Conservation (phyloP, 176 grass and related monocot species). For the Oryza glaberrima region DNA sequence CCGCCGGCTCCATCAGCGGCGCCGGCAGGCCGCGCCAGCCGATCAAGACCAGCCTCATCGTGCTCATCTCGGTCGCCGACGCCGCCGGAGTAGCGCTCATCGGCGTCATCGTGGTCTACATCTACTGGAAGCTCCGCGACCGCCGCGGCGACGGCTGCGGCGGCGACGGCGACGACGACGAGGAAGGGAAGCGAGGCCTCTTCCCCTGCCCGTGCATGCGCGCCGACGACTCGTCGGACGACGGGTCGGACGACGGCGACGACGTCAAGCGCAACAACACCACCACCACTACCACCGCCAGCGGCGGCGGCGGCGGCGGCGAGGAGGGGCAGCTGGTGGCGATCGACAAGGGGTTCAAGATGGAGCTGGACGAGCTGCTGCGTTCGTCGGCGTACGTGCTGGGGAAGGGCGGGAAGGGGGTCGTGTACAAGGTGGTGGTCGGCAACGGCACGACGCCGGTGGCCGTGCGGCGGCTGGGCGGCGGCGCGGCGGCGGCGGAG, state of each 20-base stretch:
- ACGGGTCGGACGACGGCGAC: not conserved
- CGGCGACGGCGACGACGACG: slow-evolving; percentile 13
- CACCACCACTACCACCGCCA: no score
- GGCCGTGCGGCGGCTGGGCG: slow-evolving; percentile 73
- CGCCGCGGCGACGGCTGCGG: not conserved
- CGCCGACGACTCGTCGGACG: slow-evolving; percentile 20
- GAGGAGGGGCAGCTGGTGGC: slow-evolving; percentile 72
- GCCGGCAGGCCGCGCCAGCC: slow-evolving; percentile 30
- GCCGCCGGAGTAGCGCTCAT: slow-evolving; percentile 71
- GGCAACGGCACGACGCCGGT: slow-evolving; percentile 69
- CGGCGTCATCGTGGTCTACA: slow-evolving; percentile 67
- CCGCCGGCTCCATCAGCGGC: not conserved
- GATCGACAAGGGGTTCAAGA: slow-evolving; percentile 76
- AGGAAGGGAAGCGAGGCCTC: slow-evolving; percentile 15
- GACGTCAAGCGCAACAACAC: slow-evolving; percentile 15
- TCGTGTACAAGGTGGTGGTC: slow-evolving; percentile 97
- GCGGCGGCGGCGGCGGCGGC: slow-evolving; percentile 17
- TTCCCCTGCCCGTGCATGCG: slow-evolving; percentile 42
- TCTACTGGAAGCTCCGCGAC: slow-evolving; percentile 83
- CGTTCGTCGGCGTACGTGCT: slow-evolving; percentile 90
- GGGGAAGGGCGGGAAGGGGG: slow-evolving; percentile 86
- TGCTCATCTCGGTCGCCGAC: slow-evolving; percentile 70
- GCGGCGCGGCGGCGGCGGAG: slow-evolving; percentile 34
- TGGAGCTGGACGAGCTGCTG: slow-evolving; percentile 89
- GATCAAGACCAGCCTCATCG: slow-evolving; percentile 53